A percentile compares a stretch with the other conserved stretches of the same genome.
Evolutionary conservation across 208 protist genomes (phyloP).

Genomic region (Crithidia brevicula): DNA sequence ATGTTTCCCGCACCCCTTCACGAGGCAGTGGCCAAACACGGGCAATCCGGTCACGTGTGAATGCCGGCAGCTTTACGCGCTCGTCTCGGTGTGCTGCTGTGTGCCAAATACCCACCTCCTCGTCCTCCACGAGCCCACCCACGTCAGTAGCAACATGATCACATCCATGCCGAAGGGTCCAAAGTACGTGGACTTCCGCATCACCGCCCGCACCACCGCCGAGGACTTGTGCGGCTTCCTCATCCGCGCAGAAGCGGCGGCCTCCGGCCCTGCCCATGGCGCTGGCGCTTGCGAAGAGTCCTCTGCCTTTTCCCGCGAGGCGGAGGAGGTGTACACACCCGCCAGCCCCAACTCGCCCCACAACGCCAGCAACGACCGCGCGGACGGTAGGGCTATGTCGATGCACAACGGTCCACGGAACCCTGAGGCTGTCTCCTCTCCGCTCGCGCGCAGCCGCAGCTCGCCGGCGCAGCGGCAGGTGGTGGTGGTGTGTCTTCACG

Average conservation of each 20-base stretch:
- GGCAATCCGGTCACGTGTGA: constrained; percentile 78
- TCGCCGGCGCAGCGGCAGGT: constrained; percentile 34
- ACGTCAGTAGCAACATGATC: constrained; percentile 52
- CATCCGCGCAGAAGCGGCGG: constrained; percentile 54
- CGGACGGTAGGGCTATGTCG: neutral
- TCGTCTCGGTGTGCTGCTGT: constrained; percentile 87
- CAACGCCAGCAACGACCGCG: neutral
- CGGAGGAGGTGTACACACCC: constrained; percentile 13
- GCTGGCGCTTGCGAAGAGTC: neutral
- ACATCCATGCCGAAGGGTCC: constrained; percentile 83
- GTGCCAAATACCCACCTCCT: constrained; percentile 79
- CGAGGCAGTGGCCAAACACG: constrained; percentile 77
- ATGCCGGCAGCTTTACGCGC: constrained; percentile 84
- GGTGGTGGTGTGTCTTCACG: constrained; percentile 81
- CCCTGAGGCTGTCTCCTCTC: neutral
- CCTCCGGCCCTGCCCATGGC: constrained; percentile 13
- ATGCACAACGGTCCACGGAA: neutral
- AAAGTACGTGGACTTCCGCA: constrained; percentile 78
- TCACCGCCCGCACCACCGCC: constrained; percentile 61
- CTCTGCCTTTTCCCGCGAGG: constrained; percentile 19
- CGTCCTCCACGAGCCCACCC: constrained; percentile 68
- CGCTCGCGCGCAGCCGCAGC: constrained; percentile 2
- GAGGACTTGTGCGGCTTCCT: constrained; percentile 76
- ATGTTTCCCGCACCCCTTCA: constrained; percentile 86
- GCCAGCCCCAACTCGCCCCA: neutral